Conservation (phyloP, 495 filamentous ascomycete species). For the Niebla homalea region DNA sequence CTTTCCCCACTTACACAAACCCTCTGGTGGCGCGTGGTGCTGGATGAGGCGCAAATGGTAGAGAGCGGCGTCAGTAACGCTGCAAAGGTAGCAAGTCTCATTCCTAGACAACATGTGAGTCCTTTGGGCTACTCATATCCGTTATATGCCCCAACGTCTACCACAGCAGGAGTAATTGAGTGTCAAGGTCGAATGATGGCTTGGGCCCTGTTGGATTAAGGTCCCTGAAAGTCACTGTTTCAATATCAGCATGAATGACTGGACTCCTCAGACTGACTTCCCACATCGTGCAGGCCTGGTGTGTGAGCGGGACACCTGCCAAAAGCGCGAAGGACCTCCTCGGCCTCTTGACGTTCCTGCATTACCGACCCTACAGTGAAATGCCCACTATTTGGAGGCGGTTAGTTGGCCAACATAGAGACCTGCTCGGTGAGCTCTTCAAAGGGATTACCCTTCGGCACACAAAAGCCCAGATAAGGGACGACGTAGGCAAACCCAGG, state of each 20-base stretch:
- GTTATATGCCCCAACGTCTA: too few species aligned
- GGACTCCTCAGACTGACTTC: background rate
- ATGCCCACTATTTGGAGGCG: conserved; percentile 48
- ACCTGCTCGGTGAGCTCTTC: conserved; percentile 53
- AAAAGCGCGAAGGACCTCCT: conserved; percentile 55
- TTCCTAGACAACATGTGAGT: conserved; percentile 45
- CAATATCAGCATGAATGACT: too few species aligned
- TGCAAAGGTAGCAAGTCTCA: conserved; percentile 61
- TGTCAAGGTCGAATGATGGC: too few species aligned
- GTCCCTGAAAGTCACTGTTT: too few species aligned
- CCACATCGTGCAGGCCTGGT: conserved; percentile 85
- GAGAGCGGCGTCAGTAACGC: conserved; percentile 77
- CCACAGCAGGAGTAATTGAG: too few species aligned
- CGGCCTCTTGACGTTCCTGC: conserved; percentile 69
- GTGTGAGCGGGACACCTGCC: conserved; percentile 82
- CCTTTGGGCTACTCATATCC: too few species aligned
- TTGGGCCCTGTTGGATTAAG: too few species aligned
- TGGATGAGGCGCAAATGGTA: conserved; percentile 95
- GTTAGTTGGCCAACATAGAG: conserved; percentile 43
- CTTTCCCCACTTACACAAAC: conserved; percentile 66
- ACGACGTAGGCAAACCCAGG: conserved; percentile 38
- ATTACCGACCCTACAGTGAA: conserved; percentile 58
- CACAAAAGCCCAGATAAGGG: conserved; percentile 64
- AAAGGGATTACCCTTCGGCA: conserved; percentile 62
- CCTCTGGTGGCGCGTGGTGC: conserved; percentile 82